Percentiles rank a stretch among this genome's conserved stretches.
Evolutionary conservation across 108 stramenopile genomes (phyloP).

Genomic region (Skeletonema menzelii): DNA sequence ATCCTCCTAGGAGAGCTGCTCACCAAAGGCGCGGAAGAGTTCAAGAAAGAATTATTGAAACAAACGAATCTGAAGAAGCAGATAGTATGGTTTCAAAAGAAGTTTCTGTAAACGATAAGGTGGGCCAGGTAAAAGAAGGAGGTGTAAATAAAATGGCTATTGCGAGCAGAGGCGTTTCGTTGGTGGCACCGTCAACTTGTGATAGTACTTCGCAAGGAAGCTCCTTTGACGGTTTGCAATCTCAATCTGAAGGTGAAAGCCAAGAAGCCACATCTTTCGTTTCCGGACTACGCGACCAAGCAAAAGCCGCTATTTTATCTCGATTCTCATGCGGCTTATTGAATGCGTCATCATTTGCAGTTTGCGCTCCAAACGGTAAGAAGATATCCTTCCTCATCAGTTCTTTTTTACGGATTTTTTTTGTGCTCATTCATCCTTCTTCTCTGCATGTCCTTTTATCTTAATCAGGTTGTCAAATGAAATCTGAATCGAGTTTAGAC

Average conservation of each 20-base stretch:
- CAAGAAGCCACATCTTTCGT: background rate
- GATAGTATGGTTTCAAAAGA: background rate
- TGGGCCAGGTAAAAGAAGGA: background rate
- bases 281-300: background rate
- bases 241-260: background rate
- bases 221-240: background rate
- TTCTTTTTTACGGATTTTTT: background rate
- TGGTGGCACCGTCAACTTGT: constrained; percentile 22
- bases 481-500: background rate
- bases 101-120: background rate
- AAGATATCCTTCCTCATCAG: background rate
- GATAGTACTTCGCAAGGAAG: constrained; percentile 12
- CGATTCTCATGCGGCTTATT: constrained; percentile 29
- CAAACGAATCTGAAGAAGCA: constrained; percentile 9
- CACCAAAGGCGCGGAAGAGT: background rate
- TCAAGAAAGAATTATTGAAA: constrained; percentile 8
- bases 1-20: constrained; percentile 13
- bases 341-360: constrained; percentile 42
- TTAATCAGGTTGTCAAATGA: background rate
- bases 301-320: constrained; percentile 15
- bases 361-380: constrained; percentile 34
- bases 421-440: background rate
- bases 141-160: constrained; percentile 1
- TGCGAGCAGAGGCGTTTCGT: constrained; percentile 23
- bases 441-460: background rate